These are phyloP conservation scores for Pseudonitzschia multistriata DNA, from an alignment of 108 stramenopile genomes.

Conservation along the genomic window DNA sequence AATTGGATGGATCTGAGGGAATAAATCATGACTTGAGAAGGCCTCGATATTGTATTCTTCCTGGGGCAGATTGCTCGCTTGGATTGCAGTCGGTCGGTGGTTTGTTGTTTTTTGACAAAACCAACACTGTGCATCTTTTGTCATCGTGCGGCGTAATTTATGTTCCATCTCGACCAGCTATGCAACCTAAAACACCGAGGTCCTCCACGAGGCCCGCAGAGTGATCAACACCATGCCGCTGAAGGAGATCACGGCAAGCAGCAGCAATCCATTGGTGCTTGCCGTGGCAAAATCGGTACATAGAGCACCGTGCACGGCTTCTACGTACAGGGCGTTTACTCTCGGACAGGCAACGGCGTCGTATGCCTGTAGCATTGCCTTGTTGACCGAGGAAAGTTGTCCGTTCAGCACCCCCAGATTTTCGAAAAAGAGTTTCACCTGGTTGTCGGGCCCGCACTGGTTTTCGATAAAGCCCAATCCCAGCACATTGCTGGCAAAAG, in stretches of 20 bases:
- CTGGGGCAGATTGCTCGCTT: too few relatives aligned
- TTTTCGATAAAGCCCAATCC: neutral
- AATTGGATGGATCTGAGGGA: too few relatives aligned
- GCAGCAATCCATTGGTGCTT: conserved; percentile 13
- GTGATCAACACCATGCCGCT: conserved; percentile 22
- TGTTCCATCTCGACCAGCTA: too few relatives aligned
- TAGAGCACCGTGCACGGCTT: conserved; percentile 20
- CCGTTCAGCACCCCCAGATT: conserved; percentile 4
- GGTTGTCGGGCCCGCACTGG: conserved; percentile 12
- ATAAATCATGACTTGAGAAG: too few relatives aligned
- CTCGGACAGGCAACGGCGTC: conserved; percentile 16
- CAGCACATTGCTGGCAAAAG: neutral
- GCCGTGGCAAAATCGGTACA: conserved; percentile 26
- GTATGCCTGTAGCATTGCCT: neutral
- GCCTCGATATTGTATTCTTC: too few relatives aligned
- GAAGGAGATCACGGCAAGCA: conserved; percentile 16
- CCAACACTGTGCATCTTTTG: too few relatives aligned
- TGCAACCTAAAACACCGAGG: too few relatives aligned
- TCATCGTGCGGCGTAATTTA: too few relatives aligned
- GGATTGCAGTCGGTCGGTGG: too few relatives aligned
- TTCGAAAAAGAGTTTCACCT: conserved; percentile 11
- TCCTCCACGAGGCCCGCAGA: conserved; percentile 24
- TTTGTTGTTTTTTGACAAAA: too few relatives aligned
- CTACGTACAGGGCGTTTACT: conserved; percentile 23
- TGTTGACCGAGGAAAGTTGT: neutral